Percentiles rank a stretch among this genome's conserved stretches.
These are phyloP conservation scores for Beauveria varroae DNA, from an alignment of 2,329 filamentous ascomycete species.

Conservation along the genomic window DNA sequence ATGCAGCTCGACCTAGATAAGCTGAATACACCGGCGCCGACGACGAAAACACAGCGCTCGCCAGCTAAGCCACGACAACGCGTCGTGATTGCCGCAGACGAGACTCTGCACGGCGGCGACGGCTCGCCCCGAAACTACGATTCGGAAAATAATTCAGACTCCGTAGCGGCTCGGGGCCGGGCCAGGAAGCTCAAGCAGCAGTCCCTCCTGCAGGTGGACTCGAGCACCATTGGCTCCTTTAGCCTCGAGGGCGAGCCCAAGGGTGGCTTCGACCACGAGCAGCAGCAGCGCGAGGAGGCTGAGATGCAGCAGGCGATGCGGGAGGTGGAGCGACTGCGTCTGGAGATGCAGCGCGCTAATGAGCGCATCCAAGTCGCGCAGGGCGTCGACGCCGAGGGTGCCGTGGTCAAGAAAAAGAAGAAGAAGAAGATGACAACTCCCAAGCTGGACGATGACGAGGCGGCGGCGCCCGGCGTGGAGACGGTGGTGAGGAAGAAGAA, in stretches of 20 bases:
- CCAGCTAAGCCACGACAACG: conserved; percentile 44
- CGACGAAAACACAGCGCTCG: conserved; percentile 25
- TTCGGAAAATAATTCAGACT: conserved; percentile 45
- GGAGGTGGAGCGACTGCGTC: conserved; percentile 75
- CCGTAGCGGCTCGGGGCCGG: conserved; percentile 39
- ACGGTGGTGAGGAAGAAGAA: conserved; percentile 42
- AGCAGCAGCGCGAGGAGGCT: conserved; percentile 66
- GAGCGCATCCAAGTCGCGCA: conserved; percentile 66
- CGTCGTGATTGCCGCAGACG: conserved; percentile 64
- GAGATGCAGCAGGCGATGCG: conserved; percentile 86
- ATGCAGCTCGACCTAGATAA: conserved; percentile 79
- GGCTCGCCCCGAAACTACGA: conserved; percentile 43
- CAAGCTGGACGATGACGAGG: conserved; percentile 15
- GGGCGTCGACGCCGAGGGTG: conserved; percentile 58
- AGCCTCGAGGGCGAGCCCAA: conserved; percentile 49
- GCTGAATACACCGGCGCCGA: conserved; percentile 23
- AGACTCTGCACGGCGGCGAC: conserved; percentile 54
- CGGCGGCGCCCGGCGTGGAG: conserved; percentile 19
- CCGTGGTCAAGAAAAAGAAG: conserved; percentile 60
- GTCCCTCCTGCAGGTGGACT: conserved; percentile 74
- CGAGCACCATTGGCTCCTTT: conserved; percentile 68
- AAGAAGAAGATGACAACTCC: conserved; percentile 35
- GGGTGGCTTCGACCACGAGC: conserved; percentile 50
- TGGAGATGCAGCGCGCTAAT: conserved; percentile 83
- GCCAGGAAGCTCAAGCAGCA: conserved; percentile 49